phyloP scores from a whole-genome alignment of 345 rosid genomes.

The Chamaenerion angustifolium region DNA sequence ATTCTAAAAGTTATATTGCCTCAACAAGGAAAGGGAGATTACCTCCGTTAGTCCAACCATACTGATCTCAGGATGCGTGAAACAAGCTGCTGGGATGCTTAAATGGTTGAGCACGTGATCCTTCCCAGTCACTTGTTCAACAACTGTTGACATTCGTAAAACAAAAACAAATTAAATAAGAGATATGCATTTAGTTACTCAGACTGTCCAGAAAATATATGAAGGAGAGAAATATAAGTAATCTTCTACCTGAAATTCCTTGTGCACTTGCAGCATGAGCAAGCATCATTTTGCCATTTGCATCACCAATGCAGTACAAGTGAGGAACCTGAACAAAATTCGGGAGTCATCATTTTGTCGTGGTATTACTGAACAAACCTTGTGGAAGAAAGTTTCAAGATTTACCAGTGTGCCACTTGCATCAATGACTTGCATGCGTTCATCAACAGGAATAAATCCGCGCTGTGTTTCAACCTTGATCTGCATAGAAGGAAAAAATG shows the following conservation, averaged over 20 bases:
- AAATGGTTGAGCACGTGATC: conserved; percentile 88
- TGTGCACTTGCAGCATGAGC: conserved; percentile 99
- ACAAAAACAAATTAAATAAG: conserved; percentile 1
- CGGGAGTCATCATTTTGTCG: conserved; percentile 5
- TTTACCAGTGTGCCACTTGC: conserved; percentile 63
- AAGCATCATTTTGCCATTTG: conserved; percentile 97
- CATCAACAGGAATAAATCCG: conserved; percentile 90
- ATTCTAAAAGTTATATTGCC: neutral
- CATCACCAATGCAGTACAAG: conserved; percentile 90
- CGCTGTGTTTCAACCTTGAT: conserved; percentile 74
- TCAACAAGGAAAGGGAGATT: conserved; percentile 3
- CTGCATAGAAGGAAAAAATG: conserved; percentile 20
- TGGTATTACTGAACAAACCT: neutral
- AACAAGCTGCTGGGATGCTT: conserved; percentile 97
- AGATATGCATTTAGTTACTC: neutral
- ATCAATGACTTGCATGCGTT: conserved; percentile 79
- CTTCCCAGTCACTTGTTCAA: conserved; percentile 85
- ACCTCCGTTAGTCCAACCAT: conserved; percentile 99
- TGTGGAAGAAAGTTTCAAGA: conserved; percentile 6
- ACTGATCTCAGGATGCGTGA: conserved; percentile 99
- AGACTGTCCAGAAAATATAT: neutral
- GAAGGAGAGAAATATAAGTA: neutral
- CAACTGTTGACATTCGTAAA: conserved; percentile 38
- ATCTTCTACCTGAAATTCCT: conserved; percentile 80
- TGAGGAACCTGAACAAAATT: conserved; percentile 55